Evolutionary conservation across 2,329 filamentous ascomycete genomes (phyloP), one percentile per base, ranked within the genome.

Genomic region (Penicillium sp.): DNA sequence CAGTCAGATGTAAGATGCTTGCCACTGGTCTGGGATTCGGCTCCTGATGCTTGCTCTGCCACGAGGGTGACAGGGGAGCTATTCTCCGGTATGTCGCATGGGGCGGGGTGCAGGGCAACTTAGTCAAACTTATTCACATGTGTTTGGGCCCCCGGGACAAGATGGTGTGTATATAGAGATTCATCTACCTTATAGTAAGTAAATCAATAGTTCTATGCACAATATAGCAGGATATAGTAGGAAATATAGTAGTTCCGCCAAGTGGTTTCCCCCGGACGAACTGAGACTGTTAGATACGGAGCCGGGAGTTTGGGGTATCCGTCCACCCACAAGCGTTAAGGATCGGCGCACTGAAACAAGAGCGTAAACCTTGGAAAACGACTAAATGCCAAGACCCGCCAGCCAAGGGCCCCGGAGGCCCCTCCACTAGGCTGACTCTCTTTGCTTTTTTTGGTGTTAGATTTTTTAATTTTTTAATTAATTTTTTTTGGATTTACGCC

Each of bases 341-440:
- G 54, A 57, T 57, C 54, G 44, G 54, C 54, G 31, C 7, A 16
- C 36, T 45, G 64, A 66, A 66, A 65, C 64, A 59, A 57, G 53
- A 57, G 47, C 33, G 40, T 43, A 53, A 56, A 45, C 43, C 3
- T 46, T 33, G 11, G 44, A 49, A 47, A 47, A 33, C 31, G 47
- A 40, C 13, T 5, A 48, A 46, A 47, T 34, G 53, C 45, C 51
- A 60, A 57, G 58, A 19, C 36, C 16, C 27, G 40, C 53, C 31
- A 31, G 53, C 21, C 36, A 40, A 50, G n/a, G 34, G 36, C 44
- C 15, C 15, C 5, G 5, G 21, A 33, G 31, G 2, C 53, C 54
- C 51, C 29, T 5, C 62, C 60, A 61, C 62, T 53, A 63, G 60
- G 60, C 60, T 58, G 63, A 65, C 41, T 52, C 40, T 31, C 25